Percentiles rank a stretch among this genome's conserved stretches.
Conservation (phyloP, 257 asterid species). For the Forsythia suspensa region DNA sequence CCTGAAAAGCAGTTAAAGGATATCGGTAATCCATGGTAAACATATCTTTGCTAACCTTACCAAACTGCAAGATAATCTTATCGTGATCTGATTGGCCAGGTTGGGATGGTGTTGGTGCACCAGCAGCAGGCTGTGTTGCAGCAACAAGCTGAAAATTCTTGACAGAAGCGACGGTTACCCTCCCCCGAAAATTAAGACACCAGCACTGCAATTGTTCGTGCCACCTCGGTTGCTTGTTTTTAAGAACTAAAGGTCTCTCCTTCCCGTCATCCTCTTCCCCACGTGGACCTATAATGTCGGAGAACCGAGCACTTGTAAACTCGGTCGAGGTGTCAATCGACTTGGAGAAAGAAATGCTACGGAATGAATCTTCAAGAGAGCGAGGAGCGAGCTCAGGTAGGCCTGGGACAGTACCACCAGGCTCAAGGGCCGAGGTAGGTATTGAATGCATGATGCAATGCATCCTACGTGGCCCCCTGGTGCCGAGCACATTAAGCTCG, state of each 20-base stretch:
- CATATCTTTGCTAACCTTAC: constrained; percentile 53
- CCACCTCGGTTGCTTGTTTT: constrained; percentile 54
- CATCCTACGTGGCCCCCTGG: constrained; percentile 52
- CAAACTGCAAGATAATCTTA: constrained; percentile 53
- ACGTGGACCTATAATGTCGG: constrained; percentile 35
- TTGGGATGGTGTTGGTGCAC: constrained; percentile 34
- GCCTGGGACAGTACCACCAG: constrained; percentile 45
- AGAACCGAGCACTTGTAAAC: constrained; percentile 40
- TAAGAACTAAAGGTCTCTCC: constrained; percentile 40
- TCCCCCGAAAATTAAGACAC: constrained; percentile 24
- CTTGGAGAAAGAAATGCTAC: constrained; percentile 41
- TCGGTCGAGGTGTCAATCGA: constrained; percentile 36
- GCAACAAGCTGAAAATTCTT: constrained; percentile 52
- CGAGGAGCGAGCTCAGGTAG: constrained; percentile 46
- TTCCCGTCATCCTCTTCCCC: constrained; percentile 29
- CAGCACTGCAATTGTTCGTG: constrained; percentile 56
- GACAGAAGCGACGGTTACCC: constrained; percentile 59
- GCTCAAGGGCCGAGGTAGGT: constrained; percentile 41
- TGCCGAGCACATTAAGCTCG: constrained; percentile 52
- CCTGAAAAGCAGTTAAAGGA: constrained; percentile 51
- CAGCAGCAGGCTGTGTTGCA: constrained; percentile 32
- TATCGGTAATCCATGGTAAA: constrained; percentile 55
- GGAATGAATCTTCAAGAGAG: constrained; percentile 43
- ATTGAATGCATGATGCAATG: constrained; percentile 43
- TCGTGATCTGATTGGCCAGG: constrained; percentile 40